Base-by-base conservation (phyloP, 495 filamentous ascomycete genomes). In the Xylaria sp. region DNA sequence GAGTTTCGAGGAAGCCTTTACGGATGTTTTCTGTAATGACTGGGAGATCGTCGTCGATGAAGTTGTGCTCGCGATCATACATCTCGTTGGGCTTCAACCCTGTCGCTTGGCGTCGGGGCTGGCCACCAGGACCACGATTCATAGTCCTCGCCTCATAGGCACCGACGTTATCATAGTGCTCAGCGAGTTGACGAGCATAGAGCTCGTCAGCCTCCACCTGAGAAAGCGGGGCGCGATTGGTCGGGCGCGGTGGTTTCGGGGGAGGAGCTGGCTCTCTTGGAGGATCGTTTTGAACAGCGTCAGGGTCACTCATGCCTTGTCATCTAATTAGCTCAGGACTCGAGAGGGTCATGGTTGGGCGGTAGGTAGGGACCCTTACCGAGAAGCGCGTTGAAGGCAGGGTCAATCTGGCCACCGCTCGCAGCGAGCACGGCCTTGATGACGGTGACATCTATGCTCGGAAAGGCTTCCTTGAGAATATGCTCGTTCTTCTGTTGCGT, bases 41-140 rank as follows among this genome's bases (percentile, higher is more conserved):
- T 3, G 96, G 96, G 55, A 99, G 86, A 74, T 99, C 96, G 76
- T 99, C 96, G 79, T 99, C 95, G 78, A 99, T 89, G 77, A 97
- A 98, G 82, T 89, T 97, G 75, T 91, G 93, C 72, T 89, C 87
- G 44, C 80, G 79, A 43, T 85, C 84, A 84, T 73, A 89, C 86
- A 78, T 86, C 77, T 79, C 84, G 75, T 78, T 85, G 43, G 81
- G 84, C 57, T 78, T 80, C 31, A 81, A 71, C 19, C 82, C 82
- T 6, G 82, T 83, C 81, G 88, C 81, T 80, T 87, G 81, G 69
- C 82, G 77, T 52, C 73, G 74, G 41, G 69, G 71, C 6, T 69
- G 75, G 57, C 73, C 76, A 21, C 83, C 75, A 75, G 81, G 41
- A 74, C 81, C 75, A 72, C 83, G 80, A 75, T 83, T 84, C 59